These are phyloP conservation scores for Camillea tinctor DNA, from an alignment of 2,329 filamentous ascomycete genomes.

Conservation along the genomic window DNA sequence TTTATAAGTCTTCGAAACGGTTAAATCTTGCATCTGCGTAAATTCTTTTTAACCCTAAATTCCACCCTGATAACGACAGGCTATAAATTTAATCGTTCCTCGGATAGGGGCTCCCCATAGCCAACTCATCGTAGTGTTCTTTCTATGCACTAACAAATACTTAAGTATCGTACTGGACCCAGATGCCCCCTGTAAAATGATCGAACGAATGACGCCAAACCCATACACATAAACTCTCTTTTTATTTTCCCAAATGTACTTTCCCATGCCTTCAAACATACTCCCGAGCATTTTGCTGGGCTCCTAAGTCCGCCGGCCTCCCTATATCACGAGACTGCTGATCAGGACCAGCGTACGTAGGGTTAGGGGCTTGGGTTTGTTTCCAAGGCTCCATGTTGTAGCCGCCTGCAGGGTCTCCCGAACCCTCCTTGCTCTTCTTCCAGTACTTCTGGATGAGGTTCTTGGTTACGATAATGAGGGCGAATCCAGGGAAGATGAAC, in stretches of 20 bases:
- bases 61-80: too few species aligned
- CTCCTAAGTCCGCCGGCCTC: background rate
- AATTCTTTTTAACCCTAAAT: too few species aligned
- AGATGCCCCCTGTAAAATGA: too few species aligned
- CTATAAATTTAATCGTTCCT: too few species aligned
- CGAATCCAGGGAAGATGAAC: slow-evolving; percentile 40
- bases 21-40: too few species aligned
- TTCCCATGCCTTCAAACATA: background rate
- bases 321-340: background rate
- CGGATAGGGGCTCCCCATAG: too few species aligned
- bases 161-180: too few species aligned
- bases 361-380: slow-evolving; percentile 2
- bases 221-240: background rate
- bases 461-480: slow-evolving; percentile 37
- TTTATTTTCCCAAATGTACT: background rate
- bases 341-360: background rate
- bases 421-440: slow-evolving; percentile 26
- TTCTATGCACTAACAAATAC: too few species aligned
- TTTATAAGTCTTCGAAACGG: too few species aligned
- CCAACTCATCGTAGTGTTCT: too few species aligned
- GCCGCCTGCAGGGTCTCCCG: slow-evolving; percentile 18
- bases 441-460: slow-evolving; percentile 32
- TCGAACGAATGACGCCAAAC: background rate
- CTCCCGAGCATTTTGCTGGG: slow-evolving; percentile 3
- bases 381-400: slow-evolving; percentile 30